Evolutionary conservation across 176 grass and related monocot genomes (phyloP), one percentile per base, ranked within the genome.

Genomic region (Carex myosuroides): DNA sequence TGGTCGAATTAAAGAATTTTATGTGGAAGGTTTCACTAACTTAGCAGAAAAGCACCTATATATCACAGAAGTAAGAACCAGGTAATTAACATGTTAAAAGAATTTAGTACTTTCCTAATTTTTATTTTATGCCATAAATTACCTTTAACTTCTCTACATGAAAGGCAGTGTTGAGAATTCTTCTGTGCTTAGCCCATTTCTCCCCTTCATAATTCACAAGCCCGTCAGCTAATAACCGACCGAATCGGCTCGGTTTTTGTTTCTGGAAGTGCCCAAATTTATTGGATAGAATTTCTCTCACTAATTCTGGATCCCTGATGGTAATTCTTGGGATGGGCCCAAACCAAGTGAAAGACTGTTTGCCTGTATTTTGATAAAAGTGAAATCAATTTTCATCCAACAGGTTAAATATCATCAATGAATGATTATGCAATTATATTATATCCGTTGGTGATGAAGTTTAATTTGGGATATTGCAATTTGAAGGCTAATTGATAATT

Each of bases 111-210:
- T 9, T 69, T 6, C 17, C 7, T 69, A 18, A 37, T 2, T 75
- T 1, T 26, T 42, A 44, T 48, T 39, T 32, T 61, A 66, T 30
- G 42, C 29, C 46, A 84, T 60, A 21, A 62, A 41, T 79, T 82
- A 93, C 91, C 86, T 97, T 97, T 52, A 95, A 88, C 81, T 92
- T 97, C 80, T 92, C 90, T 3, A 90, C 52, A 81, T 90, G 90
- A 79, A 97, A 97, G 78, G 94, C 88, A 24, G 94, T 90, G 79
- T 88, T 89, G 26, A 97, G 68, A 78, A 94, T 90, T 84, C 90
- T 94, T 22, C 94, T 83, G 56, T 97, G 91, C 13, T 77, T 90
- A 7, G 82, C 91, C 94, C 94, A 97, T 90, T 94, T 94, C 86
- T 94, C 94, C 0, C 94, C 90, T 0, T 92, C 88, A 63, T 90